phyloP scores from a whole-genome alignment of 805 yeast genomes.

The Zygosaccharomyces rouxii region DNA sequence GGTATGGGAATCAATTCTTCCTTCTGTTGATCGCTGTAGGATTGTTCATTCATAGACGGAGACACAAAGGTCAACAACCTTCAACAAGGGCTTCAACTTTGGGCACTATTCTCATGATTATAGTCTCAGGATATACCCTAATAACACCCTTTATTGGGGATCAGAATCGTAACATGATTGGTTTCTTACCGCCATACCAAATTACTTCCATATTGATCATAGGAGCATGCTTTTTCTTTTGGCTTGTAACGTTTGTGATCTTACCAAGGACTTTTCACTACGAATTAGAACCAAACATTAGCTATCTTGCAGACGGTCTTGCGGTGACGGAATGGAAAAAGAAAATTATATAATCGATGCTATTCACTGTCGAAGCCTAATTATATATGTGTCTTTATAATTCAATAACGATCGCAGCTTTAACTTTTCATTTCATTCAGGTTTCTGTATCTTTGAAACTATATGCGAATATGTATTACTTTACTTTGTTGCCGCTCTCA shows the following conservation, averaged over 20 bases:
- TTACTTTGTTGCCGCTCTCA: not conserved
- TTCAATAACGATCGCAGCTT: not conserved
- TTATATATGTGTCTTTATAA: not conserved
- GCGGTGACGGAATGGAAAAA: conserved; percentile 54
- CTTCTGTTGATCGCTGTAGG: conserved; percentile 53
- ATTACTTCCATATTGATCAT: conserved; percentile 43
- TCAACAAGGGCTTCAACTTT: conserved; percentile 47
- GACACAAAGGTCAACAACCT: conserved; percentile 46
- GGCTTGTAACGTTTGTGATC: conserved; percentile 49
- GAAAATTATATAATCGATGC: conserved; percentile 1
- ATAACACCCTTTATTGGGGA: conserved; percentile 42
- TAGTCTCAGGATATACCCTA: conserved; percentile 45
- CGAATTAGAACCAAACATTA: conserved; percentile 39
- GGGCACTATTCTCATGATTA: conserved; percentile 45
- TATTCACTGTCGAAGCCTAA: not conserved
- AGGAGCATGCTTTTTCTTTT: conserved; percentile 44
- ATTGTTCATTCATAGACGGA: conserved; percentile 47
- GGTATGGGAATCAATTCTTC: conserved; percentile 46
- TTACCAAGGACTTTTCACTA: conserved; percentile 48
- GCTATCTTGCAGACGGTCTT: conserved; percentile 52
- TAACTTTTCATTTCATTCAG: no score
- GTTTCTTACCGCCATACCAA: conserved; percentile 38
- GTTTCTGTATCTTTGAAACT: not conserved
- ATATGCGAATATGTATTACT: conserved; percentile 3
- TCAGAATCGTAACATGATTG: conserved; percentile 18